Evolutionary conservation across 495 filamentous ascomycete genomes (phyloP), one percentile per base, ranked within the genome.

Genomic region (Daldinia childiae): DNA sequence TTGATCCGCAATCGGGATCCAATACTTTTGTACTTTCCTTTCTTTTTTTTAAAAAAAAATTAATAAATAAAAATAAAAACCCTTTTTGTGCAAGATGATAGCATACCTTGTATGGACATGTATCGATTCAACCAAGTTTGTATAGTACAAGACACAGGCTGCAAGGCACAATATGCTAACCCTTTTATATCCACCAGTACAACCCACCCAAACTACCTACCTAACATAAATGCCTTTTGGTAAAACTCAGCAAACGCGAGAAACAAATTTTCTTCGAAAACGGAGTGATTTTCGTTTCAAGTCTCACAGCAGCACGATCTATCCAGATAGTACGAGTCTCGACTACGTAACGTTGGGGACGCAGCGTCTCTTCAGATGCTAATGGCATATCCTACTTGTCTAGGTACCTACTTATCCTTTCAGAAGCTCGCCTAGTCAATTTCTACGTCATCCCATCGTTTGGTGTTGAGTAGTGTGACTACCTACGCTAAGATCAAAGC

Each of bases 121-220:
- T 14, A 48, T 12, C 19, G 9, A 48, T 19, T 1, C 2, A 48
- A 39, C 43, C 26, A 19, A 11, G 4, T 55, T 30, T 45, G 17
- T 60, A 60, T 41, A 45, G 32, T 27, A 67, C 66, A 71, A 26
- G 26, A 54, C 26, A 54, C 50, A 1, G 50, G 50, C 69, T 72
- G 64, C 69, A 72, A 72, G 69, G 69, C 69, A 67, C 69, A 21
- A 72, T 64, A 67, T 64, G 54, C 59, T 52, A n/a, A n/a, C 66
- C 61, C 57, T 65, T 41, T 15, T 38, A 4, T 56, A 38, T 32
- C 58, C 48, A 61, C 57, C 26, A 60, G 19, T 15, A 26, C 15
- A 52, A 30, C 29, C 30, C 24, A 43, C 57, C 27, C 6, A 54
- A 30, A 14, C 24, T 54, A n/a, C 26, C 26, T 27, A 27, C 26